Evolutionary conservation across 164 flowering plant genomes (phyloP), one percentile per base, ranked within the genome.

Genomic region (Brasenia schreberi): DNA sequence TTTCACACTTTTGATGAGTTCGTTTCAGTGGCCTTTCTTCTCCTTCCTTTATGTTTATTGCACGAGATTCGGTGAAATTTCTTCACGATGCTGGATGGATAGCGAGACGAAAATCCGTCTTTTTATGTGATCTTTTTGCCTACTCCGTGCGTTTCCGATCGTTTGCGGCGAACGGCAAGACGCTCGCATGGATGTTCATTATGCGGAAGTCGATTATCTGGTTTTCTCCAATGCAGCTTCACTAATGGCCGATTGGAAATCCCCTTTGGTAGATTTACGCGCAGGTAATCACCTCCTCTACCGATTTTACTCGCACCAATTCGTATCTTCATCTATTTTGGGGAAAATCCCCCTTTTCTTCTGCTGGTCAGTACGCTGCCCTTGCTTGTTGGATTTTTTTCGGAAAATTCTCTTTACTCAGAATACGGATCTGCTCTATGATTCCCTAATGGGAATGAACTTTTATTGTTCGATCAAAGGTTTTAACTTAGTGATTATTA

Each of bases 151-250:
- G 6, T 19, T 79, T 61, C 69, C 90, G 17, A 87, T 93, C 44
- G 0, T 86, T 0, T 90, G 86, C 70, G 98, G 98, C 62, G 96
- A 93, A 77, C 90, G 97, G 98, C 98, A 90, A 78, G 98, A 90
- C 64, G 69, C 77, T 62, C 95, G 89, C 62, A 81, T 93, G 97
- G 97, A 90, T 72, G 97, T 90, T 53, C 73, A 96, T 66, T 93
- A 93, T 74, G 90, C 97, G 0, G 97, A 93, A 70, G 79, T 91
- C 9, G 97, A 94, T 81, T 94, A 93, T 74, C 63, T 87, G 65
- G 98, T 93, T 12, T 93, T 93, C 69, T 93, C 96, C 18, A 94
- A 93, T 69, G 98, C 98, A 43, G 96, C 96, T 59, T 72, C 89
- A 69, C 74, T 87, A 18, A 76, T 89, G 82, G 86, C 81, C 7